These are phyloP conservation scores for Penicillium sp. DNA, from an alignment of 2,329 filamentous ascomycete species.

Conservation along the genomic window DNA sequence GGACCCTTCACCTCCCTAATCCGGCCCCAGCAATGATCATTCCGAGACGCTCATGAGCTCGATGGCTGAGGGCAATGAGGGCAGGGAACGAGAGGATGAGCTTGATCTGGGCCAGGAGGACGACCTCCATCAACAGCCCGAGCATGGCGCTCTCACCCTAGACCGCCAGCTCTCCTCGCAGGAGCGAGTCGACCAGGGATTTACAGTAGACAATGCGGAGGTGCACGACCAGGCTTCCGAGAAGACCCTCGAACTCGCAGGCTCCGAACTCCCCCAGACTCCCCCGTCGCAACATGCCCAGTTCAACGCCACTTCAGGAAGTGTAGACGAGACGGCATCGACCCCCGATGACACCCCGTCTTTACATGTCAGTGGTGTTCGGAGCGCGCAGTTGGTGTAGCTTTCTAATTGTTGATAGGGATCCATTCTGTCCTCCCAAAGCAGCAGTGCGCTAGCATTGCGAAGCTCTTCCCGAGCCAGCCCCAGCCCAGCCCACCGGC, in stretches of 20 bases:
- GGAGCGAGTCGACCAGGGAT: conserved; percentile 22
- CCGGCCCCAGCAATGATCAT: conserved; percentile 49
- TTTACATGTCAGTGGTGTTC: conserved; percentile 58
- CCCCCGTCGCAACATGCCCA: conserved; percentile 22
- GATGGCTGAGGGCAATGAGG: conserved; percentile 58
- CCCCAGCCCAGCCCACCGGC: conserved; percentile 76
- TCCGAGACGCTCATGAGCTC: conserved; percentile 61
- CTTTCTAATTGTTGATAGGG: conserved; percentile 40
- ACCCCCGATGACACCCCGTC: conserved; percentile 81
- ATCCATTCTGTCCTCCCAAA: conserved; percentile 57
- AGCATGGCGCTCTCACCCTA: conserved; percentile 26
- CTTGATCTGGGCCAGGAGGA: conserved; percentile 43
- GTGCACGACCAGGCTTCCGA: conserved; percentile 18
- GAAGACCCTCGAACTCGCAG: conserved; percentile 14
- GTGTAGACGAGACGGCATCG: conserved; percentile 65
- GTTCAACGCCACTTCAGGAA: conserved; percentile 25
- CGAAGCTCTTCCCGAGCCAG: conserved; percentile 64
- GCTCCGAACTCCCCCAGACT: conserved; percentile 19
- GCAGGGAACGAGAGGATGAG: conserved; percentile 55
- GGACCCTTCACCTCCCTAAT: conserved; percentile 7
- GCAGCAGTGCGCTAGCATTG: conserved; percentile 67
- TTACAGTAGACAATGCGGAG: conserved; percentile 24
- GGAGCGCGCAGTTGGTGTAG: conserved; percentile 53
- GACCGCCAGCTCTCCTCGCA: conserved; percentile 19
- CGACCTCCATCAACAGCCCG: conserved; percentile 28